Conservation (phyloP, 1,139 yeast genomes). For the Spathaspora sp. region DNA sequence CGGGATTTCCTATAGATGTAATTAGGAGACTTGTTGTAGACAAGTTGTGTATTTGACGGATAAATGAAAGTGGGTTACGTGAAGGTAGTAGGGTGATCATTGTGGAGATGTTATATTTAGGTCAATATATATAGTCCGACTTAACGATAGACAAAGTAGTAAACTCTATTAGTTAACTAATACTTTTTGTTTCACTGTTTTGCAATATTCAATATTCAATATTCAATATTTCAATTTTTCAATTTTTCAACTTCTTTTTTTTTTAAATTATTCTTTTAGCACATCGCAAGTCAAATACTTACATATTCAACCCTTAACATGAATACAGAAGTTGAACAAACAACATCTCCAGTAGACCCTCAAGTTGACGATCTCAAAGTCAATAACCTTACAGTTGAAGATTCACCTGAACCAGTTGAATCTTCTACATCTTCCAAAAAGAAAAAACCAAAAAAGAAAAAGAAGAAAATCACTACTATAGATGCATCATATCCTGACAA, state of each 20-base stretch:
- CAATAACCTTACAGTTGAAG: conserved; percentile 1
- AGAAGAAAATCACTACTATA: conserved; percentile 54
- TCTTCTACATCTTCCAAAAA: conserved; percentile 34
- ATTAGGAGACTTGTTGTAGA: conserved; percentile 17
- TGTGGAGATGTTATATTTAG: no score
- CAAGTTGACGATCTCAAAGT: conserved; percentile 15
- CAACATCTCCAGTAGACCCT: conserved; percentile 12
- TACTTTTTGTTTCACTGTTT: no score
- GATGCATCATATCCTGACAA: conserved; percentile 69
- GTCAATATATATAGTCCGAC: no score
- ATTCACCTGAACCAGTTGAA: neutral
- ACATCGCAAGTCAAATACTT: neutral
- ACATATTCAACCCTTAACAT: no score
- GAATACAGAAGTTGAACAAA: conserved; percentile 3
- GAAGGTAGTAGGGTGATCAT: neutral
- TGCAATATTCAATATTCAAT: no score
- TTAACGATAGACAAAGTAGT: no score
- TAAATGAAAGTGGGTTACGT: neutral
- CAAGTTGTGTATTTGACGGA: neutral
- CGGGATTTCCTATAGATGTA: conserved; percentile 82
- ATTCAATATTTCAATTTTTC: no score
- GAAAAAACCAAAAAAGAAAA: conserved; percentile 48
- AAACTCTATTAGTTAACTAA: no score
- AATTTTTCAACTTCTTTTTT: no score
- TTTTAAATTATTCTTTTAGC: neutral